Percentiles rank a stretch among this genome's conserved stretches.
Conservation (phyloP, 805 yeast species). For the Isabelozyma heimii region DNA sequence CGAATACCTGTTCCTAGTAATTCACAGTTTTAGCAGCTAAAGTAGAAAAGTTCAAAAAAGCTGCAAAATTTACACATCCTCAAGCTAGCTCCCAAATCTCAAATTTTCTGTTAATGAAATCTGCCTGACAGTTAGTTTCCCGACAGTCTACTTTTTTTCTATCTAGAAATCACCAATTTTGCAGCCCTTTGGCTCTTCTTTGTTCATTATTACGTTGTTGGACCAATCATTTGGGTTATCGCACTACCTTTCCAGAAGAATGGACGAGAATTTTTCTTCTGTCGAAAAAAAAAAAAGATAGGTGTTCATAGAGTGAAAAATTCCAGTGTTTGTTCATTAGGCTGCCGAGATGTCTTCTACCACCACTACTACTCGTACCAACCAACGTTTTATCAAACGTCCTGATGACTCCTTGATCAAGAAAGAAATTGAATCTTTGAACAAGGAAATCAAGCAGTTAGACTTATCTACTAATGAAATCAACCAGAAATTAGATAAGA, state of each 20-base stretch:
- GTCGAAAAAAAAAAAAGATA: background rate
- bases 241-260: background rate
- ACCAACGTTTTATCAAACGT: conserved; percentile 61
- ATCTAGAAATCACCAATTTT: too few species aligned
- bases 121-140: too few species aligned
- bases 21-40: too few species aligned
- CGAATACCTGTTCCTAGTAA: too few species aligned
- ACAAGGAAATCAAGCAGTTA: conserved; percentile 60
- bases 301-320: background rate
- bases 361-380: conserved; percentile 14
- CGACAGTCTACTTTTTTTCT: too few species aligned
- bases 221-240: too few species aligned
- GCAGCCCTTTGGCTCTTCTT: too few species aligned
- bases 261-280: background rate
- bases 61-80: too few species aligned
- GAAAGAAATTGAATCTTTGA: conserved; percentile 51
- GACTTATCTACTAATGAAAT: conserved; percentile 53
- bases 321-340: background rate
- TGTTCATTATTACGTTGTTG: too few species aligned
- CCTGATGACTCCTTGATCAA: conserved; percentile 71
- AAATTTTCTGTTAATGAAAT: too few species aligned
- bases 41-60: too few species aligned
- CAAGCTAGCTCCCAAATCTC: too few species aligned
- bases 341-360: conserved; percentile 10
- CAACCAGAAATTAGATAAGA: conserved; percentile 50